Percentiles rank a stretch among this genome's conserved stretches.
Evolutionary conservation across 1,139 yeast species (phyloP).

Genomic region (Yamadazyma songkhlaensis): DNA sequence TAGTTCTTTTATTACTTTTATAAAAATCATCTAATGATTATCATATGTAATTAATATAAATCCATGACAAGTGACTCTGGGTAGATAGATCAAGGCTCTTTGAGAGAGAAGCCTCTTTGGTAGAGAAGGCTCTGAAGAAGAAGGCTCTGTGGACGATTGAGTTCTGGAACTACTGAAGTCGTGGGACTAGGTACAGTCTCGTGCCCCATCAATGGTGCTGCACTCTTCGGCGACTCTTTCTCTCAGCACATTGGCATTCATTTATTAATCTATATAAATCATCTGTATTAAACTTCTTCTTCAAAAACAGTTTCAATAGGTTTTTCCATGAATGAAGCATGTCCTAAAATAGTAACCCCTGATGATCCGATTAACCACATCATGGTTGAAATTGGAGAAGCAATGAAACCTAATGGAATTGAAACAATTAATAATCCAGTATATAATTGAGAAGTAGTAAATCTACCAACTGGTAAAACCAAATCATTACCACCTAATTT

Average conservation of each 20-base stretch:
- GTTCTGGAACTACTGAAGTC: no score
- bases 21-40: conserved; percentile 10
- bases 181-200: no score
- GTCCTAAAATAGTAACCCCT: conserved; percentile 80
- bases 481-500: conserved; percentile 81
- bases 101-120: no score
- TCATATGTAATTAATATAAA: conserved; percentile 20
- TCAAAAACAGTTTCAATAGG: conserved; percentile 97
- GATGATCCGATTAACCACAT: conserved; percentile 98
- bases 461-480: conserved; percentile 61
- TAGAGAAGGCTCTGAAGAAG: no score
- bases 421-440: conserved; percentile 78
- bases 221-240: no score
- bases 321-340: conserved; percentile 93
- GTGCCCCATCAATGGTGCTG: no score
- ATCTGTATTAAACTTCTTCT: conserved; percentile 53
- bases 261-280: conserved; percentile 11
- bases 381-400: conserved; percentile 90
- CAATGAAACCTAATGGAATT: conserved; percentile 86
- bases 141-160: no score
- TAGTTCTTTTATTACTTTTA: conserved; percentile 5
- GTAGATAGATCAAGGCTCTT: no score
- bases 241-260: no score
- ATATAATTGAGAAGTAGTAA: conserved; percentile 82
- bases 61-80: conserved; percentile 2